Evolutionary conservation across 306 rosid genomes (phyloP).

Genomic region (Begonia peltatifolia): DNA sequence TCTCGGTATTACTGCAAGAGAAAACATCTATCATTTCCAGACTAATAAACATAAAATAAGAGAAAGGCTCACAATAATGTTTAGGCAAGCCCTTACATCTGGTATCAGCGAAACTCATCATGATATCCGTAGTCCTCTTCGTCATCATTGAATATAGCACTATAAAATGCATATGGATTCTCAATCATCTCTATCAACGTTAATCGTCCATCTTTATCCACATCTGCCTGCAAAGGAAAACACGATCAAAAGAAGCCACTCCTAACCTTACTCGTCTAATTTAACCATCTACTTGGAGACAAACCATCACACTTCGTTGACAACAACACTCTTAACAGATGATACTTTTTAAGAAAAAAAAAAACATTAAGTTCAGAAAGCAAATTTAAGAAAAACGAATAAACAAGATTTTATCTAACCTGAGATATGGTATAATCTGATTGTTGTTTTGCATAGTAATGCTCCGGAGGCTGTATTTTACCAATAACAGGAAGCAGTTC

Average conservation of each 20-base stretch:
- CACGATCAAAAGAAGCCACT: neutral
- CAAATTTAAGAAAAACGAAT: no score
- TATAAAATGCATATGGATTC: conserved; percentile 84
- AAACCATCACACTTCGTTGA: no score
- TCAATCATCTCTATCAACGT: conserved; percentile 84
- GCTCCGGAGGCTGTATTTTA: conserved; percentile 94
- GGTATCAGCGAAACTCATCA: conserved; percentile 72
- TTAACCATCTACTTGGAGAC: no score
- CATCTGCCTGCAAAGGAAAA: conserved; percentile 57
- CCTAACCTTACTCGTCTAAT: no score
- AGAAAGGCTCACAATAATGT: no score
- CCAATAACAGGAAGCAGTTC: conserved; percentile 74
- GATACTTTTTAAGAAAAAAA: no score
- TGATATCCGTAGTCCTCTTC: conserved; percentile 71
- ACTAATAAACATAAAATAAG: no score
- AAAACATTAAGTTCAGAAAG: no score
- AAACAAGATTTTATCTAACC: conserved; percentile 17
- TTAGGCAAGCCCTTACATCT: neutral
- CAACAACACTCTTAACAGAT: no score
- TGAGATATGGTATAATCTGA: conserved; percentile 81
- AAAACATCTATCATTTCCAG: no score
- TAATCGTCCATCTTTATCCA: conserved; percentile 81
- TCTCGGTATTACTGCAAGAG: no score
- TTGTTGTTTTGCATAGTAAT: conserved; percentile 86
- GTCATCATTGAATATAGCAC: conserved; percentile 74